Evolutionary conservation across 1,284 basidiomycete genomes (phyloP).

Genomic region (Ustilago sp.): DNA sequence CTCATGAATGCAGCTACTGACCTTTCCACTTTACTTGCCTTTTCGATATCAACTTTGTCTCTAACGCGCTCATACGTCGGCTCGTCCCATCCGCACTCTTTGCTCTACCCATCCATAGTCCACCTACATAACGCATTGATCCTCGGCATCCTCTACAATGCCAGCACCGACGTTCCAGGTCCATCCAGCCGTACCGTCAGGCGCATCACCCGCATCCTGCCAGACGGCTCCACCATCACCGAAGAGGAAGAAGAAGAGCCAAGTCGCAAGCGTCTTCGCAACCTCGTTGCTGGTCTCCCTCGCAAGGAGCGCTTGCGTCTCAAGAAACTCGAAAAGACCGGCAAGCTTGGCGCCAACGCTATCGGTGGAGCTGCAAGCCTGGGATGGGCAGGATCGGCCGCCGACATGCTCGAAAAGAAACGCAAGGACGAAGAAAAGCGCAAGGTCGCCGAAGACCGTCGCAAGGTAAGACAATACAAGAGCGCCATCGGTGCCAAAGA

Average conservation of each 20-base stretch:
- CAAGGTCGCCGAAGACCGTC: conserved; percentile 62
- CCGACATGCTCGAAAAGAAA: conserved; percentile 68
- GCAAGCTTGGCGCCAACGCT: conserved; percentile 40
- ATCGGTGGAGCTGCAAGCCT: conserved; percentile 43
- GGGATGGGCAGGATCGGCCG: conserved; percentile 67
- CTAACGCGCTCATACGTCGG: not conserved
- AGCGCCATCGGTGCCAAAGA: conserved; percentile 64
- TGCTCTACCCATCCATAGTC: conserved; percentile 49
- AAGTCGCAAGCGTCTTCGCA: conserved; percentile 64
- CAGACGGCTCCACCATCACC: conserved; percentile 45
- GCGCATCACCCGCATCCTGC: conserved; percentile 46
- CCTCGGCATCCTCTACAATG: conserved; percentile 71
- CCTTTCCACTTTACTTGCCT: not conserved
- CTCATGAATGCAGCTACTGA: conserved; percentile 4
- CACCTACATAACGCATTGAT: conserved; percentile 71
- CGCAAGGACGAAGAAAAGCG: conserved; percentile 68
- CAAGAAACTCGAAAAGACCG: conserved; percentile 59
- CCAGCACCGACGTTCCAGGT: conserved; percentile 60
- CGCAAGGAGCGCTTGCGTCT: conserved; percentile 62
- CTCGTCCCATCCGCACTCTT: not conserved
- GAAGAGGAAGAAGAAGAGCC: conserved; percentile 57
- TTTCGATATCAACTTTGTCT: not conserved
- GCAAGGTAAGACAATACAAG: conserved; percentile 61
- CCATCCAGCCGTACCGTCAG: conserved; percentile 50
- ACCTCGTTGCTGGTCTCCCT: conserved; percentile 60